Evolutionary conservation across 2,329 filamentous ascomycete species (phyloP), one percentile per base, ranked within the genome.

Genomic region (Epichloe typhina): DNA sequence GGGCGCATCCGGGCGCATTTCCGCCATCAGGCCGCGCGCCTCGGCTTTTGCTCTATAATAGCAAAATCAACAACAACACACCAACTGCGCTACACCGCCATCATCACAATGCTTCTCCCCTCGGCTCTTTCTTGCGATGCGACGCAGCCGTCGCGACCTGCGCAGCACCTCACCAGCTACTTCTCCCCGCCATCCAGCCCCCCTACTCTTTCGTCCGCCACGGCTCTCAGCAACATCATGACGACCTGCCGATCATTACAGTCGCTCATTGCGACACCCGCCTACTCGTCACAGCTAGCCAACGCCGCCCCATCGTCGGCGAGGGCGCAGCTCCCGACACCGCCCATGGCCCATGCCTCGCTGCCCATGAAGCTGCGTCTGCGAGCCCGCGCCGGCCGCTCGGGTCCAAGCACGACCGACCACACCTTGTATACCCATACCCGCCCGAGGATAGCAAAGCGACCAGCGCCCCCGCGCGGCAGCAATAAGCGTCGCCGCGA

Each of bases 211-310:
- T 72, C 70, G 39, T 63, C 72, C 21, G 68, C 72, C 53, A 66
- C 66, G 48, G 66, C 74, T 19, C 66, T 80, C 56, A 70, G 69
- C 61, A 76, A 75, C 64, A 72, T 83, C 59, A 74, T 79, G 64
- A 72, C 69, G 53, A 76, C 78, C 45, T 83, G 79, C 62, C 78
- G 77, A 62, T 77, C 75, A 5, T 72, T 83, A 0, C 80, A 83
- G 59, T 75, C 74, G 2, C 76, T 82, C 59, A 71, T 82, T 53
- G 65, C 72, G 26, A 58, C 68, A 4, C 67, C 73, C 13, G 58
- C 57, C 19, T 57, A 53, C 54, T 55, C 39, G 31, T 31, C 41
- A 31, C 52, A 51, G 50, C 43, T 31, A 4, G 19, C 61, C 41
- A 55, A 62, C 35, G 64, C 71, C 49, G 58, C 55, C 12, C 63